Conservation (phyloP, 2,329 filamentous ascomycete genomes). For the Fusarium sp. region DNA sequence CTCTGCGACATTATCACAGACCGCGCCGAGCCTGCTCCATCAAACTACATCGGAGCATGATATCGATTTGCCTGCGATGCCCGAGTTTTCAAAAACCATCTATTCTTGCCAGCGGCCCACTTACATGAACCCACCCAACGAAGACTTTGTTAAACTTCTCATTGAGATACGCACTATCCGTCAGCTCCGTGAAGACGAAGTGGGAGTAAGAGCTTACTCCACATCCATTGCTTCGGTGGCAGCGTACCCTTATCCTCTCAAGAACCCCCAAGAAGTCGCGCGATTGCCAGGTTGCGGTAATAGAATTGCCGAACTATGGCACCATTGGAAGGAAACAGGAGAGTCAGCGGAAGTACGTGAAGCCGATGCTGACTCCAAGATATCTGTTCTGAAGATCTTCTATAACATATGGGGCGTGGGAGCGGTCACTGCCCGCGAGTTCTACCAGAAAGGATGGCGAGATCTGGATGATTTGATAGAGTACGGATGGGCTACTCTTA, state of each 20-base stretch:
- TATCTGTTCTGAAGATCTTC: conserved; percentile 75
- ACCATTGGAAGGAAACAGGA: conserved; percentile 75
- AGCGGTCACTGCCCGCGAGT: conserved; percentile 80
- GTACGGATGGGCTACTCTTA: conserved; percentile 79
- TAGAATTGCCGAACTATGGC: conserved; percentile 82
- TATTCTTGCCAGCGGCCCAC: conserved; percentile 88
- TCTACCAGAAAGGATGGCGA: conserved; percentile 82
- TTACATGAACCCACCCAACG: conserved; percentile 76
- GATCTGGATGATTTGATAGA: conserved; percentile 89
- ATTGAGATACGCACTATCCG: conserved; percentile 79
- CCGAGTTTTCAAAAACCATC: conserved; percentile 68
- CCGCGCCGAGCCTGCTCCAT: conserved; percentile 62
- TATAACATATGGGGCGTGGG: conserved; percentile 94
- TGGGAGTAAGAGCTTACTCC: conserved; percentile 87
- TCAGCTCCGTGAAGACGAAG: conserved; percentile 76
- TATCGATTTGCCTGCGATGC: conserved; percentile 70
- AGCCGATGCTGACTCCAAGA: conserved; percentile 71
- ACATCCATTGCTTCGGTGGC: conserved; percentile 85
- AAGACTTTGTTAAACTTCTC: conserved; percentile 77
- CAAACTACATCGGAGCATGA: conserved; percentile 85
- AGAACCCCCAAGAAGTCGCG: conserved; percentile 57
- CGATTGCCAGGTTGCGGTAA: conserved; percentile 81
- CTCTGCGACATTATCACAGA: conserved; percentile 14
- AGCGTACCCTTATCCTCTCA: conserved; percentile 74
- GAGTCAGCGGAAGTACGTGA: conserved; percentile 71